Percentiles rank a stretch among this genome's conserved stretches.
These are phyloP conservation scores for Lenwebbia sp. DNA, from an alignment of 345 rosid genomes.

Conservation along the genomic window DNA sequence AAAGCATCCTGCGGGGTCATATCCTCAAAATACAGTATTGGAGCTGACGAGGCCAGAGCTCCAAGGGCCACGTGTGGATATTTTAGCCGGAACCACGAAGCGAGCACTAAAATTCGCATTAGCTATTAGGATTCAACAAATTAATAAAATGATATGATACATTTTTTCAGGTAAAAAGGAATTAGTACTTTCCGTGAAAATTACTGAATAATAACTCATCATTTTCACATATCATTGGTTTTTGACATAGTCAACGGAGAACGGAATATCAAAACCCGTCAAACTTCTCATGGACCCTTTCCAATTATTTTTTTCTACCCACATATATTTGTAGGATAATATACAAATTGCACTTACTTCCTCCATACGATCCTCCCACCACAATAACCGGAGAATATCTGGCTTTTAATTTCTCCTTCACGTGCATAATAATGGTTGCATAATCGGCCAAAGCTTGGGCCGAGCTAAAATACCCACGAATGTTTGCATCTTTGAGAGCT, in stretches of 20 bases:
- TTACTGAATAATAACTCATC: background rate
- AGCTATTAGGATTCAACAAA: background rate
- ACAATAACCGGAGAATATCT: background rate
- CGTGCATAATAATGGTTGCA: background rate
- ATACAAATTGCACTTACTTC: background rate
- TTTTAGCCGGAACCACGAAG: slow-evolving; percentile 62
- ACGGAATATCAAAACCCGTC: background rate
- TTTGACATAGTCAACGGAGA: background rate
- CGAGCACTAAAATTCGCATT: slow-evolving; percentile 27
- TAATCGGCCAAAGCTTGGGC: background rate
- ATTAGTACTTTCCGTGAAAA: background rate
- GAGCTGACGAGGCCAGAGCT: slow-evolving; percentile 69
- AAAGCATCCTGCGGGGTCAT: slow-evolving; percentile 35
- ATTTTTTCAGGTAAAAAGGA: background rate
- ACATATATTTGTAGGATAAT: background rate
- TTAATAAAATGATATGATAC: background rate
- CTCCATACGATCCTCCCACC: background rate
- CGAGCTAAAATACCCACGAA: background rate
- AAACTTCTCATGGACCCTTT: background rate
- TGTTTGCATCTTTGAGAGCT: background rate
- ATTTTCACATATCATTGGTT: background rate
- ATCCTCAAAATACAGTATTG: slow-evolving; percentile 43
- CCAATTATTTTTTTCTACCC: background rate
- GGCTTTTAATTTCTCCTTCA: background rate
- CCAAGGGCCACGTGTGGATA: slow-evolving; percentile 53